These are phyloP conservation scores for Cicer judaicum DNA, from an alignment of 306 rosid genomes.

Conservation along the genomic window DNA sequence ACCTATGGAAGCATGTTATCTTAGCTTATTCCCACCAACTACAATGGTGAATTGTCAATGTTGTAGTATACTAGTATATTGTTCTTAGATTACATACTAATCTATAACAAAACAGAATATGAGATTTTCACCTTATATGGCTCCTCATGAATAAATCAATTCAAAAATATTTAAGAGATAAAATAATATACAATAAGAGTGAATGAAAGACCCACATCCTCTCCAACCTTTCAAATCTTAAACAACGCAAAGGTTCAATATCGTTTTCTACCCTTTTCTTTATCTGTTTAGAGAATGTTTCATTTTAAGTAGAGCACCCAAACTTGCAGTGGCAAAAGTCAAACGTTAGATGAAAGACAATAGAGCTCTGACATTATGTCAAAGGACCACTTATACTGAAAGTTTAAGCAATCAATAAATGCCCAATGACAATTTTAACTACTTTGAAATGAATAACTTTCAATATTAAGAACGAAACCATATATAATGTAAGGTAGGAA, in stretches of 20 bases:
- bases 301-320: neutral
- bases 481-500: neutral
- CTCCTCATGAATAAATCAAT: neutral
- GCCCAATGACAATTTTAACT: neutral
- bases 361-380: neutral
- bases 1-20: neutral
- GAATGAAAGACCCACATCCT: neutral
- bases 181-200: neutral
- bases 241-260: constrained; percentile 19
- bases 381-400: neutral
- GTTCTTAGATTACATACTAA: neutral
- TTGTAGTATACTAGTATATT: neutral
- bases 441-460: neutral
- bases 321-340: constrained; percentile 1
- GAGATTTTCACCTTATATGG: neutral
- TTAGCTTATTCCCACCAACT: neutral
- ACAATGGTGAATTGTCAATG: neutral
- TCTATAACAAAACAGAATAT: neutral
- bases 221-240: neutral
- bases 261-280: neutral
- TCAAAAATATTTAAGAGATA: neutral
- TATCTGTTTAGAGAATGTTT: neutral
- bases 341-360: neutral
- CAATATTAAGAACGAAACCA: neutral
- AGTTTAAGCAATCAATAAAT: neutral